phyloP scores from a whole-genome alignment of 441 rosid genomes.

The Kokia cookei region DNA sequence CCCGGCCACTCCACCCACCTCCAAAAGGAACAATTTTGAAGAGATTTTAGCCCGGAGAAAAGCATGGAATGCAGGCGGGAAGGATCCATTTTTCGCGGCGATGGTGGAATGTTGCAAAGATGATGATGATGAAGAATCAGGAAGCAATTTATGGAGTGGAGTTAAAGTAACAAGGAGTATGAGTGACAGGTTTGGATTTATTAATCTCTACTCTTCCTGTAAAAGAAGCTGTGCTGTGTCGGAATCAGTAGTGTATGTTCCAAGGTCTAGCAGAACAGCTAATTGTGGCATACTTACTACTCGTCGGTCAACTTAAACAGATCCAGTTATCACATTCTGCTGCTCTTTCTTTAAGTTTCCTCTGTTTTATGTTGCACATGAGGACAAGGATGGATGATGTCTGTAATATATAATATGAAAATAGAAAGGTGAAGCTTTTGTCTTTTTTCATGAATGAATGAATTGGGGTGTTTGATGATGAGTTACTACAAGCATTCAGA shows the following conservation, averaged over 20 bases:
- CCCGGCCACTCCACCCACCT: slow-evolving; percentile 20
- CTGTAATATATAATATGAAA: background rate
- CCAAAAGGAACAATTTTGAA: slow-evolving; percentile 10
- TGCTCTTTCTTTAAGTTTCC: background rate
- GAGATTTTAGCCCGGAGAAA: slow-evolving; percentile 15
- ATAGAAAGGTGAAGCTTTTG: background rate
- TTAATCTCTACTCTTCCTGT: slow-evolving; percentile 57
- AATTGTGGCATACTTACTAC: slow-evolving; percentile 33
- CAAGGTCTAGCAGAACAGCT: slow-evolving; percentile 35
- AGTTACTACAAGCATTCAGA: background rate
- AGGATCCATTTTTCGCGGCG: slow-evolving; percentile 39
- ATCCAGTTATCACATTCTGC: background rate
- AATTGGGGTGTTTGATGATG: background rate
- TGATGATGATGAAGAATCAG: slow-evolving; percentile 6
- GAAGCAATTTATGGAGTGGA: slow-evolving; percentile 15
- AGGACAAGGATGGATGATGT: background rate
- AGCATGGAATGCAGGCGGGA: background rate
- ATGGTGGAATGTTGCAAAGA: slow-evolving; percentile 65
- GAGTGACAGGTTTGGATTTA: slow-evolving; percentile 56
- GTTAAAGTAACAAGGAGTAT: slow-evolving; percentile 34
- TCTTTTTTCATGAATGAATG: background rate
- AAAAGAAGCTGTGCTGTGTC: slow-evolving; percentile 57
- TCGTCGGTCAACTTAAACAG: slow-evolving; percentile 7
- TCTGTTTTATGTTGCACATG: background rate
- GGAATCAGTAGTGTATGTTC: slow-evolving; percentile 59